Base-by-base conservation (phyloP, 495 filamentous ascomycete species). In the Neurospora sp. region DNA sequence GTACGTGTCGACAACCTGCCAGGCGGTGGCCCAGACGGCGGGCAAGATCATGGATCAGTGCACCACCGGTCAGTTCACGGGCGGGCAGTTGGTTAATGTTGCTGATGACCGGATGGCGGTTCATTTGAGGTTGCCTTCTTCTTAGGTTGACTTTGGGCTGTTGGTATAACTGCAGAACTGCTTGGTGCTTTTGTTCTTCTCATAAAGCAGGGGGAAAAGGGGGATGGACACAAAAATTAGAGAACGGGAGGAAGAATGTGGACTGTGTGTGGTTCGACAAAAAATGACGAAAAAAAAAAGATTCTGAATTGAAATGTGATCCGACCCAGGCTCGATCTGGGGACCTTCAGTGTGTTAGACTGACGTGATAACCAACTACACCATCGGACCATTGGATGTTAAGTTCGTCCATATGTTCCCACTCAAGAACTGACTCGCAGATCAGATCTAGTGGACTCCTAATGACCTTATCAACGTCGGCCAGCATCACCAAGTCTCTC, bases 371-470 rank as follows among this genome's bases (percentile, higher is more conserved):
- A 66, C 53, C 53, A 66, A 66, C 53, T 66, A 66, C 53, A 66
- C 27, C 53, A 66, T 66, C 53, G 53, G 53, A 66, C 53, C 48
- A 59, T 14, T 14, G 0, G 4, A 53, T 27, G 0, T 53, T 11
- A 0, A 5, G 0, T 12, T 5, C 0, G 0, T 10, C 0, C 18
- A 20, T 0, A 1, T 46, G 4, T 14, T 14, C 2, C 10, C 3
- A 7, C 2, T 5, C 0, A 53, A 27, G 1, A 27, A 27, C 20
- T 27, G 10, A 27, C 46, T 27, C 11, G n/a, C 6, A 37, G 5
- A 7, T 37, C 35, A 37, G 35, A 37, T 7, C 35, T 6, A 37
- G 35, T 37, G 5, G 35, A 37, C 5, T 37, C 5, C 35, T 37
- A 12, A 0, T 12, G 11, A 40, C 40, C 40, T 14, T 12, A 12